A percentile compares a stretch with the other conserved stretches of the same genome.
Conservation (phyloP, 2,329 filamentous ascomycete genomes). For the Ophiostoma himal-ulmi region DNA sequence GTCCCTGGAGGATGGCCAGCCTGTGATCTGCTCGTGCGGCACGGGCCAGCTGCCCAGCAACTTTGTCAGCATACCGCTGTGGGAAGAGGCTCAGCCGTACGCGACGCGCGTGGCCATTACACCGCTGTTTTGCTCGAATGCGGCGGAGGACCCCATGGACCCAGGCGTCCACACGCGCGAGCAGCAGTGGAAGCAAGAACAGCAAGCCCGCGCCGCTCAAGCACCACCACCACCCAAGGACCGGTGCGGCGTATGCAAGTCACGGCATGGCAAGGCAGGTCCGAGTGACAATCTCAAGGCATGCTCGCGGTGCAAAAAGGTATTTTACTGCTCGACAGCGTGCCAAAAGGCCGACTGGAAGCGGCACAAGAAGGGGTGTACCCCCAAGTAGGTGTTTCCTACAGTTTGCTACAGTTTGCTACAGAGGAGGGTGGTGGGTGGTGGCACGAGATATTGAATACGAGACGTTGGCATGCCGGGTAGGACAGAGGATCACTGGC, state of each 20-base stretch:
- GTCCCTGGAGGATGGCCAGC: conserved; percentile 27
- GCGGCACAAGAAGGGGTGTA: conserved; percentile 43
- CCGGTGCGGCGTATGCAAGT: conserved; percentile 31
- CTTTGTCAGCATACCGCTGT: conserved; percentile 40
- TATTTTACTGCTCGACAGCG: conserved; percentile 45
- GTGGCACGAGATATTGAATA: not conserved
- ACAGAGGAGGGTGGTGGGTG: too few species aligned
- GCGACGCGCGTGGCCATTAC: conserved; percentile 55
- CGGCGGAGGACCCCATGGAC: not conserved
- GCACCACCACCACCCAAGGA: not conserved
- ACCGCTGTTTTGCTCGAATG: conserved; percentile 36
- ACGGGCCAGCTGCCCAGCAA: conserved; percentile 37
- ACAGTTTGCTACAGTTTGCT: too few species aligned
- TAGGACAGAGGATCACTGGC: not conserved
- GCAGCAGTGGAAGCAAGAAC: not conserved
- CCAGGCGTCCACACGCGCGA: not conserved
- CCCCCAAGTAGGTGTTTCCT: conserved; percentile 16
- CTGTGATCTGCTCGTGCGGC: conserved; percentile 42
- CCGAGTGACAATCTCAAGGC: conserved; percentile 34
- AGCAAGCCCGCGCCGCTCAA: not conserved
- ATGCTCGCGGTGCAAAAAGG: conserved; percentile 34
- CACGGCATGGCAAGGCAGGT: conserved; percentile 31
- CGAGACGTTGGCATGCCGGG: conserved; percentile 11
- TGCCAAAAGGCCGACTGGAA: conserved; percentile 54
- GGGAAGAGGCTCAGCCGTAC: conserved; percentile 38